Evolutionary conservation across 129 eudicot genomes (phyloP).

Genomic region (Gnaphalium uliginosum): DNA sequence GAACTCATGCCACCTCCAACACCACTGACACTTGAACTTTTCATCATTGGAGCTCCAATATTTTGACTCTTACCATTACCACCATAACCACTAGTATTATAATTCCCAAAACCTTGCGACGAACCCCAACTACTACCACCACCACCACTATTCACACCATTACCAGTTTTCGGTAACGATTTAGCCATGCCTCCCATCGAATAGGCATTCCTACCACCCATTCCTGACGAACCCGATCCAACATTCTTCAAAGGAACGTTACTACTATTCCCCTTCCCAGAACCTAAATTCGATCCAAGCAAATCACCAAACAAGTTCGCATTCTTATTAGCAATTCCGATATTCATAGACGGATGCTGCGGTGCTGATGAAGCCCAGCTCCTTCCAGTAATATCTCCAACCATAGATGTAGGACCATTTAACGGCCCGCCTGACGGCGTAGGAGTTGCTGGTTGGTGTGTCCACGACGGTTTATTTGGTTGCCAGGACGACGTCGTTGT

Average conservation of each 20-base stretch:
- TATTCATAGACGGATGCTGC: slow-evolving; percentile 24
- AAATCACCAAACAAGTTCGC: slow-evolving; percentile 90
- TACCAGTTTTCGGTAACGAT: slow-evolving; percentile 58
- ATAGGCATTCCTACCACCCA: slow-evolving; percentile 40
- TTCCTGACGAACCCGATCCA: slow-evolving; percentile 32
- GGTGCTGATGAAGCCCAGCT: slow-evolving; percentile 65
- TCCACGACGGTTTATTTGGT: slow-evolving; percentile 73
- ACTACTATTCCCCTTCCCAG: slow-evolving; percentile 44
- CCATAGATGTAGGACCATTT: slow-evolving; percentile 81
- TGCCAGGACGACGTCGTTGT: slow-evolving; percentile 57
- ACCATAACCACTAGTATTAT: slow-evolving; percentile 45
- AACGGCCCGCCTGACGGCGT: slow-evolving; percentile 40
- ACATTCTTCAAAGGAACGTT: slow-evolving; percentile 77
- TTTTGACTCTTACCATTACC: slow-evolving; percentile 33
- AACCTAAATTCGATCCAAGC: slow-evolving; percentile 69
- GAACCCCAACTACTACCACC: slow-evolving; percentile 41
- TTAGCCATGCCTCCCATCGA: slow-evolving; percentile 77
- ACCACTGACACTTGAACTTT: slow-evolving; percentile 49
- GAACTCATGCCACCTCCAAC: slow-evolving; percentile 53
- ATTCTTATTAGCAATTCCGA: slow-evolving; percentile 68
- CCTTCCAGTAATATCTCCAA: slow-evolving; percentile 82
- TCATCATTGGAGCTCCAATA: slow-evolving; percentile 54
- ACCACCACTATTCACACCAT: slow-evolving; percentile 32
- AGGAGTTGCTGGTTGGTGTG: slow-evolving; percentile 69
- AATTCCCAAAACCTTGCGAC: slow-evolving; percentile 44